Evolutionary conservation across 192 early-diverging fungal species (phyloP).

Genomic region (Neocallimastix lanati): DNA sequence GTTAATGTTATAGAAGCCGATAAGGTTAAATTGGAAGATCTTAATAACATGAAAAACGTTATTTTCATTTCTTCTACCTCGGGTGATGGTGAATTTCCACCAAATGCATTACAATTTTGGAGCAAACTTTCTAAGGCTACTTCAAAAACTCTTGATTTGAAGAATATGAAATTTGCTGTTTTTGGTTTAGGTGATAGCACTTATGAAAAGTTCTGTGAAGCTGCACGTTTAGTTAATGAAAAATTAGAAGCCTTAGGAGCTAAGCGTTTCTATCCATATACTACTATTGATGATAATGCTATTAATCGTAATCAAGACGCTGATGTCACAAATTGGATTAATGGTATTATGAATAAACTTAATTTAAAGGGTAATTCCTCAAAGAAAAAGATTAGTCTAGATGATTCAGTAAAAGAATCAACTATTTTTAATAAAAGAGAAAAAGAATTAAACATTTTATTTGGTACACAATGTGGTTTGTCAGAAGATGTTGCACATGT

Average conservation of each 20-base stretch:
- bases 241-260: background rate
- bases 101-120: constrained; percentile 77
- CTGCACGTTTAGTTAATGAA: background rate
- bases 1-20: constrained; percentile 63
- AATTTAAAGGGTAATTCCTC: too few species aligned
- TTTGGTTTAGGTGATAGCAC: constrained; percentile 71
- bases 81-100: constrained; percentile 92
- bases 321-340: background rate
- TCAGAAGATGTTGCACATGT: constrained; percentile 68
- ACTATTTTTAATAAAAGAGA: background rate
- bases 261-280: background rate
- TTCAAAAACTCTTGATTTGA: constrained; percentile 32
- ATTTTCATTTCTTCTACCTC: constrained; percentile 69
- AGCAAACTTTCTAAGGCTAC: constrained; percentile 48
- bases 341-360: background rate
- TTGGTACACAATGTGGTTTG: constrained; percentile 81
- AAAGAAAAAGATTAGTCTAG: too few species aligned
- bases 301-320: background rate
- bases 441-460: constrained; percentile 38
- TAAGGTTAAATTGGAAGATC: constrained; percentile 51
- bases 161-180: constrained; percentile 53
- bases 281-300: background rate
- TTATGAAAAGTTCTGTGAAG: background rate
- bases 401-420: too few species aligned
- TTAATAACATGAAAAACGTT: constrained; percentile 57